Evolutionary conservation across 768 basidiomycete genomes (phyloP).

Genomic region (Trametes coccinea): DNA sequence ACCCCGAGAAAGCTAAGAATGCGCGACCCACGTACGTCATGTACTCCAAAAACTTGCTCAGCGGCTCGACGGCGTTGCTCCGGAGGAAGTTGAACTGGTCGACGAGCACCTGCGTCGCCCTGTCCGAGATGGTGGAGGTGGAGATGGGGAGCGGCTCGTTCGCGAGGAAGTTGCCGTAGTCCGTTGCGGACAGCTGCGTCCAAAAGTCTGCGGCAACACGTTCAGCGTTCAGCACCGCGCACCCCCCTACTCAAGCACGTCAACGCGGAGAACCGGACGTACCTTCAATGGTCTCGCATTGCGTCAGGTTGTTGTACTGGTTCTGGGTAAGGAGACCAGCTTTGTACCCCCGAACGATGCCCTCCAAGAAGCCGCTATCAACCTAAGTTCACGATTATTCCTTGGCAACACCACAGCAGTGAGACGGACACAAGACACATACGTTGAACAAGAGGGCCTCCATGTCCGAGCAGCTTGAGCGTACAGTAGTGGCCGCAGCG

Average conservation of each 20-base stretch:
- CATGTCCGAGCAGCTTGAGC: slow-evolving; percentile 45
- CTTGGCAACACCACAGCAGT: slow-evolving; percentile 31
- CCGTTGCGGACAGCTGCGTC: slow-evolving; percentile 93
- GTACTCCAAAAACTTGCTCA: slow-evolving; percentile 94
- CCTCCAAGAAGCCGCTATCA: slow-evolving; percentile 75
- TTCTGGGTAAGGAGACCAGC: slow-evolving; percentile 85
- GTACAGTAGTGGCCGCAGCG: not conserved
- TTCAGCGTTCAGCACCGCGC: not conserved
- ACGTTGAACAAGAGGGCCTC: slow-evolving; percentile 92
- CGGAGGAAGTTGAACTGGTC: slow-evolving; percentile 96
- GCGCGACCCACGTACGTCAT: slow-evolving; percentile 72
- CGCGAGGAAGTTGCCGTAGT: slow-evolving; percentile 97
- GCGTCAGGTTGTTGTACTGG: slow-evolving; percentile 91
- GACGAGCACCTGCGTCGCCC: slow-evolving; percentile 91
- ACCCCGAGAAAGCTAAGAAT: not conserved
- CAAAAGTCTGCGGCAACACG: slow-evolving; percentile 69
- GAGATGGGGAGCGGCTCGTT: slow-evolving; percentile 94
- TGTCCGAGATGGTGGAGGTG: slow-evolving; percentile 94
- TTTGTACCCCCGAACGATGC: slow-evolving; percentile 89
- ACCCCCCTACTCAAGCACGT: too few relatives aligned
- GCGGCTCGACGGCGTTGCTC: slow-evolving; percentile 86
- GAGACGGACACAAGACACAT: slow-evolving; percentile 30
- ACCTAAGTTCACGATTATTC: slow-evolving; percentile 45
- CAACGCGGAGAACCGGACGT: slow-evolving; percentile 19
- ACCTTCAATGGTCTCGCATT: slow-evolving; percentile 98